Conservation (phyloP, 2,329 filamentous ascomycete species). For the Pseudogymnoascus sp. region DNA sequence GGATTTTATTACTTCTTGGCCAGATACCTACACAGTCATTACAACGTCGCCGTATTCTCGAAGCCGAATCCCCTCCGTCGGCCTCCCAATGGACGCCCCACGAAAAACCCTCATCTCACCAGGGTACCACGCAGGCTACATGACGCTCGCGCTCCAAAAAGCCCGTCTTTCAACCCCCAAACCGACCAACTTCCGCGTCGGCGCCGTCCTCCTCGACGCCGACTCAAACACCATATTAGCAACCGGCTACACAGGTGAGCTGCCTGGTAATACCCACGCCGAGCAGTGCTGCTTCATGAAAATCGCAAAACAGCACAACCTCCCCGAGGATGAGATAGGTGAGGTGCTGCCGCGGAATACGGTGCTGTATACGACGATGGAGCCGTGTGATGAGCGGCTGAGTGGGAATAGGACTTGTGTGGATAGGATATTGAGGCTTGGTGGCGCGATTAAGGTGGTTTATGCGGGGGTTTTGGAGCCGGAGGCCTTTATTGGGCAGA, state of each 20-base stretch:
- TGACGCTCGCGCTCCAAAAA: constrained; percentile 29
- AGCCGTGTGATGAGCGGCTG: constrained; percentile 66
- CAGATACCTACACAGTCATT: background rate
- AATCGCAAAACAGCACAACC: constrained; percentile 40
- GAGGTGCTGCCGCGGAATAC: constrained; percentile 44
- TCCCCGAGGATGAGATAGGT: constrained; percentile 47
- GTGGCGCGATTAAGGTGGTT: constrained; percentile 55
- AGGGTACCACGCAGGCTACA: background rate
- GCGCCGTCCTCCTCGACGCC: constrained; percentile 67
- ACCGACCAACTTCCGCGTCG: constrained; percentile 91
- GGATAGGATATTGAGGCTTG: constrained; percentile 62
- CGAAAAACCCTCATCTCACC: background rate
- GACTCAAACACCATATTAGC: constrained; percentile 54
- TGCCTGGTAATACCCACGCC: constrained; percentile 88
- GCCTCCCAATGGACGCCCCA: background rate
- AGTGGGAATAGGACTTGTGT: constrained; percentile 72
- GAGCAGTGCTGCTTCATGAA: constrained; percentile 89
- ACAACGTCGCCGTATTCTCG: background rate
- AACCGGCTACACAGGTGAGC: constrained; percentile 85
- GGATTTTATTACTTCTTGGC: background rate
- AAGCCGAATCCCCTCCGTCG: background rate
- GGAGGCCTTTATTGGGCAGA: constrained; percentile 77
- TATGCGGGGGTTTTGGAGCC: constrained; percentile 87
- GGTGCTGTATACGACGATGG: constrained; percentile 84
- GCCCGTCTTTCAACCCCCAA: constrained; percentile 71